Conservation (phyloP, 495 filamentous ascomycete species). For the Talaromyces ruber region DNA sequence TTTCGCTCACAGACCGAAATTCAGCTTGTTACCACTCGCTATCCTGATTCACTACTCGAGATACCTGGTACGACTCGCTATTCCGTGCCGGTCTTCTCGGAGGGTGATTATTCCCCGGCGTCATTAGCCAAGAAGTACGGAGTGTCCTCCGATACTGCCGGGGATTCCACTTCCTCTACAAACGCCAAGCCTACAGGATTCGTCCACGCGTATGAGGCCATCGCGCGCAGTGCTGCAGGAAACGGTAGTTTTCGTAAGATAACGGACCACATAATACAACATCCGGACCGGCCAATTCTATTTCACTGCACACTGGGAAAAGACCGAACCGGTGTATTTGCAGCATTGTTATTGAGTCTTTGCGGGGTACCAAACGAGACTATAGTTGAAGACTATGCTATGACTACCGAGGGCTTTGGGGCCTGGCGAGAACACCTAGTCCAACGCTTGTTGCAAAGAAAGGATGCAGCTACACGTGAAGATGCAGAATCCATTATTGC, state of each 20-base stretch:
- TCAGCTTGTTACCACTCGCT: slow-evolving; percentile 14
- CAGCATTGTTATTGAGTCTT: slow-evolving; percentile 49
- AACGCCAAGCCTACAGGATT: slow-evolving; percentile 41
- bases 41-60: slow-evolving; percentile 3
- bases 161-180: not conserved
- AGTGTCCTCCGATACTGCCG: not conserved
- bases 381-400: slow-evolving; percentile 54
- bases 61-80: slow-evolving; percentile 31
- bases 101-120: slow-evolving; percentile 44
- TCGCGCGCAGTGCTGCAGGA: slow-evolving; percentile 19
- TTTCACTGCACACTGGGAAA: slow-evolving; percentile 54
- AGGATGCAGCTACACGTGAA: not conserved
- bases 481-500: not conserved
- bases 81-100: slow-evolving; percentile 48
- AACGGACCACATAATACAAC: slow-evolving; percentile 5
- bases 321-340: slow-evolving; percentile 56
- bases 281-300: slow-evolving; percentile 19
- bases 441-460: not conserved
- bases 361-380: slow-evolving; percentile 45
- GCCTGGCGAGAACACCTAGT: not conserved
- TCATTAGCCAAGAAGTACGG: slow-evolving; percentile 26
- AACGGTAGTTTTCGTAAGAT: slow-evolving; percentile 5
- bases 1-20: slow-evolving; percentile 49
- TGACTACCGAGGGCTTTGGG: slow-evolving; percentile 26
- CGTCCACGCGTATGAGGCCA: slow-evolving; percentile 35